phyloP scores from a whole-genome alignment of 2,329 filamentous ascomycete species.

The Escovopsis sp. region DNA sequence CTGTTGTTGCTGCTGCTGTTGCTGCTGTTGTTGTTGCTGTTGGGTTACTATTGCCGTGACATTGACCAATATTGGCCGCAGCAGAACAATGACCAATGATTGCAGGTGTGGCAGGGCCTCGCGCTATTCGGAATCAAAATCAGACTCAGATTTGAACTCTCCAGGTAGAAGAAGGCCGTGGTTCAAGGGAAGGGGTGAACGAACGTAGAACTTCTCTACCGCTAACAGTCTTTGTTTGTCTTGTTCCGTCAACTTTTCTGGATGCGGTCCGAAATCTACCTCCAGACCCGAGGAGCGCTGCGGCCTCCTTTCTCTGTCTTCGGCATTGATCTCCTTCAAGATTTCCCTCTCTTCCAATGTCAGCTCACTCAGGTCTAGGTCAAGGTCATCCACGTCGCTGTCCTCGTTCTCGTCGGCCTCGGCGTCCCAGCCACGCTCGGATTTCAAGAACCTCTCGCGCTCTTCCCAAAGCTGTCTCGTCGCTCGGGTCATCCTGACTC shows the following conservation, averaged over 20 bases:
- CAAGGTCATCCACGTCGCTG: conserved; percentile 32
- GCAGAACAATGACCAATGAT: conserved; percentile 80
- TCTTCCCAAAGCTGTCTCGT: conserved; percentile 93
- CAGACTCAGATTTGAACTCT: conserved; percentile 15
- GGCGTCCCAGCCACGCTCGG: conserved; percentile 75
- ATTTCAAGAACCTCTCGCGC: conserved; percentile 79
- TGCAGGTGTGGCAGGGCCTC: conserved; percentile 73
- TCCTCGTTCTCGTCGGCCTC: conserved; percentile 27
- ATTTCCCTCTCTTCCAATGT: conserved; percentile 25
- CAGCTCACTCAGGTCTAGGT: conserved; percentile 32
- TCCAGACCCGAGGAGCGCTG: conserved; percentile 12
- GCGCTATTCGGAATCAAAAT: conserved; percentile 30
- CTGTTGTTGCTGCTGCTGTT: neutral
- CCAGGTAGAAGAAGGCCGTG: neutral
- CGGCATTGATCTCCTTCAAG: conserved; percentile 27
- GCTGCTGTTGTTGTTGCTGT: conserved; percentile 2
- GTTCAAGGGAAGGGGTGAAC: conserved; percentile 18
- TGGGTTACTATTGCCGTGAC: conserved; percentile 67
- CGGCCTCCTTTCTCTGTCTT: conserved; percentile 18
- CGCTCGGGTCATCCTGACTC: conserved; percentile 81
- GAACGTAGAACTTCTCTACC: conserved; percentile 75
- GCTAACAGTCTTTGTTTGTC: conserved; percentile 51
- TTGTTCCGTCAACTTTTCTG: conserved; percentile 33
- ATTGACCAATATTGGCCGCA: conserved; percentile 77
- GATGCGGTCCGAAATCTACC: conserved; percentile 33